These are phyloP conservation scores for Penicillium sp. DNA, from an alignment of 2,329 filamentous ascomycete species.

Conservation along the genomic window DNA sequence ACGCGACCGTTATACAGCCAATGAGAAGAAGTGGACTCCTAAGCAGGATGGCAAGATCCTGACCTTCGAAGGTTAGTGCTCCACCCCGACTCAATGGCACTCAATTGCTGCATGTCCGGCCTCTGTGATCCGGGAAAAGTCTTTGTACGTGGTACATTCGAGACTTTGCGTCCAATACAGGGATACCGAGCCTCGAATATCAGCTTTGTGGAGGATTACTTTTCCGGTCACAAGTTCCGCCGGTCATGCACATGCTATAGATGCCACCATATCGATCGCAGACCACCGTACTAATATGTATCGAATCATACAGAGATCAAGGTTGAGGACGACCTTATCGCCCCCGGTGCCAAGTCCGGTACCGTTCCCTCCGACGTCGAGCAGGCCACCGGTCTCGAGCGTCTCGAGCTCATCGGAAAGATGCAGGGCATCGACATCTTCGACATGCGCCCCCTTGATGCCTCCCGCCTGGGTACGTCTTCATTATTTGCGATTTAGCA, in stretches of 20 bases:
- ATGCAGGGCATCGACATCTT: conserved; percentile 98
- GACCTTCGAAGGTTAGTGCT: conserved; percentile 47
- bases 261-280: not conserved
- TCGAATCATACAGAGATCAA: conserved; percentile 69
- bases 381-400: conserved; percentile 95
- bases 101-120: conserved; percentile 15
- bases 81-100: conserved; percentile 8
- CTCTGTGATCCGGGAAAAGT: conserved; percentile 4
- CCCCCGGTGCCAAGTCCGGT: conserved; percentile 78
- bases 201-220: conserved; percentile 15
- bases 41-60: conserved; percentile 48
- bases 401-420: conserved; percentile 98
- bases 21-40: conserved; percentile 42
- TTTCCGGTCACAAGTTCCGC: conserved; percentile 5
- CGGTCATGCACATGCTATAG: conserved; percentile 1
- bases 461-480: conserved; percentile 75
- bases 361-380: conserved; percentile 91
- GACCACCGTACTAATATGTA: conserved; percentile 15
- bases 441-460: conserved; percentile 95
- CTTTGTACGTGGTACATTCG: not conserved
- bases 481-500: conserved; percentile 19
- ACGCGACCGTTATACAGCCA: conserved; percentile 30
- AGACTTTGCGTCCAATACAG: conserved; percentile 8
- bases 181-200: conserved; percentile 10
- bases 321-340: conserved; percentile 76